These are phyloP conservation scores for Fusarium sp. DNA, from an alignment of 2,329 filamentous ascomycete genomes.

Conservation along the genomic window DNA sequence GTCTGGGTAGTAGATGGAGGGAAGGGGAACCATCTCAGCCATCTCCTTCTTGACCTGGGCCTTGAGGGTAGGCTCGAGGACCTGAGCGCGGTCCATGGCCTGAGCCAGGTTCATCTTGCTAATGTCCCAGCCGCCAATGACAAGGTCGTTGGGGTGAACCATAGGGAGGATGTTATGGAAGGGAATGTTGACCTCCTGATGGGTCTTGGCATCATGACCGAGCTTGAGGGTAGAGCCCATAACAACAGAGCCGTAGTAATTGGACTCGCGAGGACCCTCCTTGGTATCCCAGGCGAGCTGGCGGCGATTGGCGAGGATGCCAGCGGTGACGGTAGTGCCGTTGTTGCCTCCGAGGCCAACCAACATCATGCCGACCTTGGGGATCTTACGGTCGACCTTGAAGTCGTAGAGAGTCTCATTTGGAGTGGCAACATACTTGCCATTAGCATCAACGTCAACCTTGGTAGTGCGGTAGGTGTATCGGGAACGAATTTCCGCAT, in stretches of 20 bases:
- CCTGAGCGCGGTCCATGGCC: constrained; percentile 94
- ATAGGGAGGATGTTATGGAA: constrained; percentile 95
- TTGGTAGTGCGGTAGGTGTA: constrained; percentile 97
- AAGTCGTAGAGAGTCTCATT: constrained; percentile 95
- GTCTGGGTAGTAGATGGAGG: constrained; percentile 97
- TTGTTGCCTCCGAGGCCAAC: constrained; percentile 99
- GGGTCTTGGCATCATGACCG: constrained; percentile 83
- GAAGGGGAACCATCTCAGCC: constrained; percentile 85
- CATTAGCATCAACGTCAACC: constrained; percentile 75
- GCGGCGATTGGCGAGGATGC: constrained; percentile 94
- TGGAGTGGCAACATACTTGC: constrained; percentile 84
- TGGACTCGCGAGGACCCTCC: constrained; percentile 83
- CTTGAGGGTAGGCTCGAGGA: constrained; percentile 96
- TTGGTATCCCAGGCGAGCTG: constrained; percentile 91
- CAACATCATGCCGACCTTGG: constrained; percentile 96
- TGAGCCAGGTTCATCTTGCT: constrained; percentile 87
- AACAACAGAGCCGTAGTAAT: constrained; percentile 98
- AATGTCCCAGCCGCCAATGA: constrained; percentile 97
- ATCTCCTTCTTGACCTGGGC: constrained; percentile 91
- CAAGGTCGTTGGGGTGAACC: constrained; percentile 96
- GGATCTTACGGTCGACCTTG: constrained; percentile 93
- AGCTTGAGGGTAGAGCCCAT: constrained; percentile 99
- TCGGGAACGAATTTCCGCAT: constrained; percentile 87
- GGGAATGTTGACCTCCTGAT: constrained; percentile 92
- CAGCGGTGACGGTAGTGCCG: constrained; percentile 94